These are phyloP conservation scores for Beauveria australis DNA, from an alignment of 2,329 filamentous ascomycete species.

Conservation along the genomic window DNA sequence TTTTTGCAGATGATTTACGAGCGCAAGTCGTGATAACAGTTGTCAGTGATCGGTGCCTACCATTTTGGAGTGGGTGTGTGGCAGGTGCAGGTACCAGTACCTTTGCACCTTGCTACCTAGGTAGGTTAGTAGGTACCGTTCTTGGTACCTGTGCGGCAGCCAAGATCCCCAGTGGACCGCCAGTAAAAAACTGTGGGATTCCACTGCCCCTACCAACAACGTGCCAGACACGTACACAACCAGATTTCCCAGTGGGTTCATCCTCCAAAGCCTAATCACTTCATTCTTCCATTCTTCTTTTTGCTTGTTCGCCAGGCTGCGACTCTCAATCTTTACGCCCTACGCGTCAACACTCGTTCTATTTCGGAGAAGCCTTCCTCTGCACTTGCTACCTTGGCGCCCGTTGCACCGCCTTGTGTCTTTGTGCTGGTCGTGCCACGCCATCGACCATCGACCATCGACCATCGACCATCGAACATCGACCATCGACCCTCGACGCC, in stretches of 20 bases:
- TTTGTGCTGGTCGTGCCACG: constrained; percentile 3
- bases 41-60: no score
- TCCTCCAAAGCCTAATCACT: not conserved
- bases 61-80: no score
- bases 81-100: no score
- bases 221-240: not conserved
- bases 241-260: not conserved
- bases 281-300: not conserved
- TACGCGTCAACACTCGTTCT: constrained; percentile 3
- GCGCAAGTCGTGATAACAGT: no score
- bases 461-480: not conserved
- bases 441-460: not conserved
- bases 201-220: no score
- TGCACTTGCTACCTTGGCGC: not conserved
- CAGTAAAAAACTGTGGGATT: not conserved
- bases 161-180: not conserved
- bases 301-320: constrained; percentile 7
- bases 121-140: no score
- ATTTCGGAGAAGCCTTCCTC: constrained; percentile 5
- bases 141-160: not conserved
- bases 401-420: not conserved
- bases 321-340: constrained; percentile 13
- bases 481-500: not conserved
- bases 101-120: no score
- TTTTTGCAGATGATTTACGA: not conserved